A percentile compares a stretch with the other conserved stretches of the same genome.
Evolutionary conservation across 305 asterid species (phyloP).

Genomic region (Stenogyne calaminthoides): DNA sequence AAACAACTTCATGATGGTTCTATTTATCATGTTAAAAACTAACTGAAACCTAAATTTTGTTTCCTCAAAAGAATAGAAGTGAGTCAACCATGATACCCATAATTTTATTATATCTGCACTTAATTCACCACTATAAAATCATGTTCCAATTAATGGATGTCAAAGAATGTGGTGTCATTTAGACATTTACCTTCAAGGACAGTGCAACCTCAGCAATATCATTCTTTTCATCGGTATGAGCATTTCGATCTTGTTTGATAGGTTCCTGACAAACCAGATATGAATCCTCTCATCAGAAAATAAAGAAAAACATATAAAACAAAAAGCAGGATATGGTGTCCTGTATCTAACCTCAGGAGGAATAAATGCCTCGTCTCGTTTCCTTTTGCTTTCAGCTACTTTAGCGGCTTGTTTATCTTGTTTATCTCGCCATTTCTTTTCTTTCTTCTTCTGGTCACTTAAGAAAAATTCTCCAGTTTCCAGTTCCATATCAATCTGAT

Average conservation of each 20-base stretch:
- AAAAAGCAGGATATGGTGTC: conserved; percentile 3
- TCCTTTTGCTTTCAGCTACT: conserved; percentile 72
- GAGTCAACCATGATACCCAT: not conserved
- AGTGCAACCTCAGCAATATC: too few species aligned
- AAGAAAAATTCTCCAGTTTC: conserved; percentile 92
- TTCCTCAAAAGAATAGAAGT: not conserved
- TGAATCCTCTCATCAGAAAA: conserved; percentile 9
- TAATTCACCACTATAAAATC: not conserved
- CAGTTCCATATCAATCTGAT: conserved; percentile 81
- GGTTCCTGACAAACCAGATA: conserved; percentile 56
- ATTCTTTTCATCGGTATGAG: too few species aligned
- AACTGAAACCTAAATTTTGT: not conserved
- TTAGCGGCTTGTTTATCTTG: conserved; percentile 75
- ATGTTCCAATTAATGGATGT: not conserved
- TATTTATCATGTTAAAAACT: not conserved
- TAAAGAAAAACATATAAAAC: not conserved
- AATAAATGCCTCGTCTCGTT: conserved; percentile 75
- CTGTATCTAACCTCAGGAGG: conserved; percentile 77
- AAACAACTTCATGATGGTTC: not conserved
- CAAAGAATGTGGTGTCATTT: too few species aligned
- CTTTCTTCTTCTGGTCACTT: conserved; percentile 71
- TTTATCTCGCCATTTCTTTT: conserved; percentile 82
- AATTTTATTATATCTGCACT: not conserved
- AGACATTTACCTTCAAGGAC: too few species aligned
- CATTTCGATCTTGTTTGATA: conserved; percentile 30